A percentile compares a stretch with the other conserved stretches of the same genome.
Conservation (phyloP, 2,329 filamentous ascomycete genomes). For the Alternaria sp. region DNA sequence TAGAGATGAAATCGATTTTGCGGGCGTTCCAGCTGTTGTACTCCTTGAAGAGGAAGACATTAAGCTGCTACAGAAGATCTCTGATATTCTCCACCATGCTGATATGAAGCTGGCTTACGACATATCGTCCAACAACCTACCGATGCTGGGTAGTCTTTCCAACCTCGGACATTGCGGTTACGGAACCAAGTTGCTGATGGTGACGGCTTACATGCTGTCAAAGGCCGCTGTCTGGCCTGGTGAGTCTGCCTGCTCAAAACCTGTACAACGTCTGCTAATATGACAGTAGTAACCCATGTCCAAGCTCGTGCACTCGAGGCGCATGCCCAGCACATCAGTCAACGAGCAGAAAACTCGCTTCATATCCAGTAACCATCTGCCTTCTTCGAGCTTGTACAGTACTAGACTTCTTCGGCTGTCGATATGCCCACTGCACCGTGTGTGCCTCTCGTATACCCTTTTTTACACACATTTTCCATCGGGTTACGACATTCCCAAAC, state of each 20-base stretch:
- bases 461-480: not conserved
- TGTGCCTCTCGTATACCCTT: not conserved
- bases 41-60: slow-evolving; percentile 90
- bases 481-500: not conserved
- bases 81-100: slow-evolving; percentile 76
- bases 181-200: slow-evolving; percentile 81
- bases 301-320: slow-evolving; percentile 71
- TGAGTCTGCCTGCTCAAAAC: slow-evolving; percentile 54
- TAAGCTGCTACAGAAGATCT: slow-evolving; percentile 82
- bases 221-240: slow-evolving; percentile 92
- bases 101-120: slow-evolving; percentile 77
- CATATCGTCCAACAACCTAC: slow-evolving; percentile 56
- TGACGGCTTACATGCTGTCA: slow-evolving; percentile 86
- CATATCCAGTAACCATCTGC: slow-evolving; percentile 34
- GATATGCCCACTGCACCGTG: not conserved
- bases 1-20: slow-evolving; percentile 78
- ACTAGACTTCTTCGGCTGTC: slow-evolving; percentile 4
- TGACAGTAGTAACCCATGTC: slow-evolving; percentile 66
- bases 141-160: slow-evolving; percentile 60
- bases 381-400: slow-evolving; percentile 26
- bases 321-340: slow-evolving; percentile 68
- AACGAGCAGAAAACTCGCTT: slow-evolving; percentile 61
- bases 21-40: slow-evolving; percentile 84
- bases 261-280: slow-evolving; percentile 30
- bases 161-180: slow-evolving; percentile 71